phyloP scores from a whole-genome alignment of 441 rosid genomes.

The Lepidium campestre region DNA sequence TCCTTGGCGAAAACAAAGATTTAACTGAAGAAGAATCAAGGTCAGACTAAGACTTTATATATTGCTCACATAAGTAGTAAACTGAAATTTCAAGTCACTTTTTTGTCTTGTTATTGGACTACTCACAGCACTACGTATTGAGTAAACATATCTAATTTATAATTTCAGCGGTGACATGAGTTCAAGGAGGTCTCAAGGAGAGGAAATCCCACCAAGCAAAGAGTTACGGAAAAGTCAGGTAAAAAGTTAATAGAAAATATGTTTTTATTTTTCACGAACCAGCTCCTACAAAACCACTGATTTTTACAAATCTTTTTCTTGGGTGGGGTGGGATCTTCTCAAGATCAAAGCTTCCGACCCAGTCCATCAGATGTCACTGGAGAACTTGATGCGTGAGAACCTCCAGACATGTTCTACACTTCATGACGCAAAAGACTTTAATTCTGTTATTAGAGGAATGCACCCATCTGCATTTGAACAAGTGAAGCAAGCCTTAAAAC shows the following conservation, averaged over 20 bases:
- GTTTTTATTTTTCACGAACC: not conserved
- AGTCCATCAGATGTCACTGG: constrained; percentile 67
- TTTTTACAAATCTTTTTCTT: not conserved
- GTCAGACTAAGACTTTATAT: constrained; percentile 30
- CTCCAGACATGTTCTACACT: constrained; percentile 79
- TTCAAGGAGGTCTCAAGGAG: constrained; percentile 61
- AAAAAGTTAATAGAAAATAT: not conserved
- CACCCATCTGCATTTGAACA: constrained; percentile 85
- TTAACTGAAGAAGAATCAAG: constrained; percentile 78
- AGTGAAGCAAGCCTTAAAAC: constrained; percentile 89
- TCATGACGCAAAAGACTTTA: constrained; percentile 91
- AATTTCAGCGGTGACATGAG: constrained; percentile 61
- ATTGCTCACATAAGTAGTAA: not conserved
- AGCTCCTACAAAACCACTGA: not conserved
- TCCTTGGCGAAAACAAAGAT: constrained; percentile 76
- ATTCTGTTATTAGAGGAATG: constrained; percentile 69
- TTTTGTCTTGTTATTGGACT: not conserved
- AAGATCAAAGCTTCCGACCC: constrained; percentile 87
- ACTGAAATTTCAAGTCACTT: not conserved
- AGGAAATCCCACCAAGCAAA: constrained; percentile 61
- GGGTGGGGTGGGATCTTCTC: not conserved
- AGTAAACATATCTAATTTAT: constrained; percentile 4
- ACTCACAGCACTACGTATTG: not conserved
- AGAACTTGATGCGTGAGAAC: constrained; percentile 77
- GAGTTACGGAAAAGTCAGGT: constrained; percentile 90